Evolutionary conservation across 805 yeast species (phyloP).

Genomic region (Lachancea kluyveri): DNA sequence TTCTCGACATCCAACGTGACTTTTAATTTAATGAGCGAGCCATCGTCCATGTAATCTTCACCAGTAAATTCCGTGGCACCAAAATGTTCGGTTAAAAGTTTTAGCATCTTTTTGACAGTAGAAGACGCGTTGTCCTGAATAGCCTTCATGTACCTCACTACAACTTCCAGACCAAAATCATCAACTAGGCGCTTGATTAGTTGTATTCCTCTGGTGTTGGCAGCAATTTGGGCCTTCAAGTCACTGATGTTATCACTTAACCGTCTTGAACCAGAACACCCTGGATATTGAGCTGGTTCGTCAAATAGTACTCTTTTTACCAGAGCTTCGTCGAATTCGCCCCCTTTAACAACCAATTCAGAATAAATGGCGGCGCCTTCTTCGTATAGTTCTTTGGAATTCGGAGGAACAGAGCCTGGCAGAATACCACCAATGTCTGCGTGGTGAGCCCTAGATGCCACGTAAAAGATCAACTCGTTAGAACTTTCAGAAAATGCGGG

Average conservation of each 20-base stretch:
- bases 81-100: slow-evolving; percentile 39
- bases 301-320: slow-evolving; percentile 55
- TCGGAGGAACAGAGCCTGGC: slow-evolving; percentile 95
- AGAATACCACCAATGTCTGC: slow-evolving; percentile 91
- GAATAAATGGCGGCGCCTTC: slow-evolving; percentile 89
- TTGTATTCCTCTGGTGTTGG: slow-evolving; percentile 78
- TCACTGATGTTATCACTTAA: slow-evolving; percentile 80
- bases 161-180: slow-evolving; percentile 56
- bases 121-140: slow-evolving; percentile 73
- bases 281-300: slow-evolving; percentile 76
- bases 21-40: slow-evolving; percentile 55
- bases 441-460: slow-evolving; percentile 93
- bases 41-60: slow-evolving; percentile 74
- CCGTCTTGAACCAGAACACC: slow-evolving; percentile 86
- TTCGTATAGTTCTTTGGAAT: slow-evolving; percentile 75
- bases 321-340: slow-evolving; percentile 68
- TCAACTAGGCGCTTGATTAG: slow-evolving; percentile 52
- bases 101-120: slow-evolving; percentile 56
- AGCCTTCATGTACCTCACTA: slow-evolving; percentile 71
- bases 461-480: slow-evolving; percentile 65
- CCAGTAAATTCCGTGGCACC: slow-evolving; percentile 38
- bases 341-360: slow-evolving; percentile 64
- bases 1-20: slow-evolving; percentile 43
- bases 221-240: slow-evolving; percentile 80
- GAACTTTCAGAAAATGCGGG: slow-evolving; percentile 65